Conservation (phyloP, 106 monocot species). For the Apostasia ramifera region DNA sequence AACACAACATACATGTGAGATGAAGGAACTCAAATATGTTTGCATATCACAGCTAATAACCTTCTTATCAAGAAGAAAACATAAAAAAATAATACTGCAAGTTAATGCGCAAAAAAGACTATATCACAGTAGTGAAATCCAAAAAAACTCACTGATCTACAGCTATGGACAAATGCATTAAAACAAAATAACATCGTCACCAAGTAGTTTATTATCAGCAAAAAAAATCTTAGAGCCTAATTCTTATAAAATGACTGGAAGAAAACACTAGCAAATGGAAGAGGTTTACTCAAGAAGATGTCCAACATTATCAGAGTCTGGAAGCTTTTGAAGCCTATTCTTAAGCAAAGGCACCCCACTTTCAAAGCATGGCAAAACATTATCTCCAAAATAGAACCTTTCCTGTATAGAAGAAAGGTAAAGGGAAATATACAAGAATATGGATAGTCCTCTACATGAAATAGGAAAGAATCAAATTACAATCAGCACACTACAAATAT, state of each 20-base stretch:
- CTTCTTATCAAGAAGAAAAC: no score
- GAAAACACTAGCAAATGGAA: not conserved
- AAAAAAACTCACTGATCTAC: not conserved
- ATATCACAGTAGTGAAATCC: conserved; percentile 1
- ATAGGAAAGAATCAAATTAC: no score
- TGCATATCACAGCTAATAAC: no score
- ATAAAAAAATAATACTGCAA: no score
- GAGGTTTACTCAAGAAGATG: conserved; percentile 6
- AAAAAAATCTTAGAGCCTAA: no score
- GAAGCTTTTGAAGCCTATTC: conserved; percentile 86
- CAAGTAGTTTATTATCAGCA: conserved; percentile 1
- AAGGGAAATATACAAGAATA: not conserved
- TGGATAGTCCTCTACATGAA: no score
- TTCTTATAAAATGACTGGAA: no score
- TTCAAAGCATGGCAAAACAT: conserved; percentile 86
- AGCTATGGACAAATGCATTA: no score
- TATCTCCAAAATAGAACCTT: conserved; percentile 97
- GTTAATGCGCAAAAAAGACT: not conserved
- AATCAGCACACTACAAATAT: not conserved
- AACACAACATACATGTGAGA: not conserved
- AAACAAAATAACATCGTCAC: no score
- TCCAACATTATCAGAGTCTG: conserved; percentile 94
- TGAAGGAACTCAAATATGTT: not conserved
- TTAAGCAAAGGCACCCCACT: conserved; percentile 87
- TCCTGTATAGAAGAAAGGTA: conserved; percentile 39